phyloP scores from a whole-genome alignment of 768 basidiomycete species.

The Pulveroboletus sp. region DNA sequence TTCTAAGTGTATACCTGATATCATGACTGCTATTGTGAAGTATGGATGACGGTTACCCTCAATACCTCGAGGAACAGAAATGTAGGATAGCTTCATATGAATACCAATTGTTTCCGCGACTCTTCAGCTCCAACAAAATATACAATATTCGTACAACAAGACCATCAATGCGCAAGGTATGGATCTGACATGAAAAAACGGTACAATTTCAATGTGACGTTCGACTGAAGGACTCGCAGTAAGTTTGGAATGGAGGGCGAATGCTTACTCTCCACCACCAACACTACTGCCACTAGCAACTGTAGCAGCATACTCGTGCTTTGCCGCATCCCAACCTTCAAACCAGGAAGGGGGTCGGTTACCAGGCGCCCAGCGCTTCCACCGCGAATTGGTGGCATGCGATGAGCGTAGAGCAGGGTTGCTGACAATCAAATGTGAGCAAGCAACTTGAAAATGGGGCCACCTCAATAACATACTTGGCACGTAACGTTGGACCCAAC shows the following conservation, averaged over 20 bases:
- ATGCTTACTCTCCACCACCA: slow-evolving; percentile 22
- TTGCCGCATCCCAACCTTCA: slow-evolving; percentile 37
- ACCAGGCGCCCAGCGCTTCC: slow-evolving; percentile 27
- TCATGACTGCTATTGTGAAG: background rate
- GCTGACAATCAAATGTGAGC: slow-evolving; percentile 13
- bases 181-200: background rate
- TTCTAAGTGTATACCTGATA: slow-evolving; percentile 35
- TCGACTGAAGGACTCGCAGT: background rate
- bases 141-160: background rate
- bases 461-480: slow-evolving; percentile 38
- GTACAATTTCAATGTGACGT: background rate
- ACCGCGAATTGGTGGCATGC: slow-evolving; percentile 12
- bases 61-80: background rate
- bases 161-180: background rate
- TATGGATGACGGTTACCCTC: background rate
- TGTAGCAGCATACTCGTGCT: slow-evolving; percentile 44
- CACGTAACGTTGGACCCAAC: slow-evolving; percentile 58
- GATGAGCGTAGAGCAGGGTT: slow-evolving; percentile 25
- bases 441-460: background rate
- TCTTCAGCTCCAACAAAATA: background rate
- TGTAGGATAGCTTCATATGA: background rate
- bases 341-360: slow-evolving; percentile 38
- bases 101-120: background rate
- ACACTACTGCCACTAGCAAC: slow-evolving; percentile 35
- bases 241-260: background rate